Percentiles rank a stretch among this genome's conserved stretches.
Conservation (phyloP, 805 yeast species). For the Ogataea nakhonphanomensis region DNA sequence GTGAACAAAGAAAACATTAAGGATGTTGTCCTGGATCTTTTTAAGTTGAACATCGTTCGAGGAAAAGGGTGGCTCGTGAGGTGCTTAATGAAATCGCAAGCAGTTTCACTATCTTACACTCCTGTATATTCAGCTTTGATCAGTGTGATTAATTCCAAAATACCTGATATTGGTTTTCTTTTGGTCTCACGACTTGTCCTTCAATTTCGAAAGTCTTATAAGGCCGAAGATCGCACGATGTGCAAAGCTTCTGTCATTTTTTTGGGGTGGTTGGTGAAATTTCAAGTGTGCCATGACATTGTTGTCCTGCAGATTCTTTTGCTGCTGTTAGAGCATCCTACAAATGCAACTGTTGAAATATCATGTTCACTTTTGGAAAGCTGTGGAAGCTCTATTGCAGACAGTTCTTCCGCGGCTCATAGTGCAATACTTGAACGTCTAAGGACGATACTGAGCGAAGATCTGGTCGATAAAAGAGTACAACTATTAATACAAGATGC, state of each 20-base stretch:
- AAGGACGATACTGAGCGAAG: conserved; percentile 57
- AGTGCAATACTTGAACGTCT: conserved; percentile 53
- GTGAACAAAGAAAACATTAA: conserved; percentile 46
- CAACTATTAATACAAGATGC: conserved; percentile 48
- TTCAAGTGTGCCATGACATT: conserved; percentile 55
- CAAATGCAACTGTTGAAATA: conserved; percentile 55
- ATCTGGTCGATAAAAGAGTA: conserved; percentile 39
- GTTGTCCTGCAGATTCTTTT: conserved; percentile 51
- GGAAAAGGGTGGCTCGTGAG: conserved; percentile 63
- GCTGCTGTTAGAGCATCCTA: conserved; percentile 40
- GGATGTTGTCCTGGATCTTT: conserved; percentile 45
- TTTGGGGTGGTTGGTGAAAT: conserved; percentile 61
- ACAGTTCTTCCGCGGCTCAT: conserved; percentile 31
- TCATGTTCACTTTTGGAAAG: conserved; percentile 46
- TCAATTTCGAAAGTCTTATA: conserved; percentile 54
- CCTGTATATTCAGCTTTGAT: conserved; percentile 55
- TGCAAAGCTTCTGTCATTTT: conserved; percentile 47
- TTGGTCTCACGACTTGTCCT: conserved; percentile 50
- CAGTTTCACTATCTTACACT: conserved; percentile 36
- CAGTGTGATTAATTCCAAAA: conserved; percentile 57
- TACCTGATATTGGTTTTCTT: conserved; percentile 67
- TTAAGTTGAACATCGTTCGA: conserved; percentile 54
- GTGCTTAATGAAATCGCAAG: conserved; percentile 52
- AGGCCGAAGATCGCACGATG: conserved; percentile 40
- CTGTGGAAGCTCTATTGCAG: conserved; percentile 52